These are phyloP conservation scores for Glycine soja DNA, from an alignment of 306 rosid species.

Conservation along the genomic window DNA sequence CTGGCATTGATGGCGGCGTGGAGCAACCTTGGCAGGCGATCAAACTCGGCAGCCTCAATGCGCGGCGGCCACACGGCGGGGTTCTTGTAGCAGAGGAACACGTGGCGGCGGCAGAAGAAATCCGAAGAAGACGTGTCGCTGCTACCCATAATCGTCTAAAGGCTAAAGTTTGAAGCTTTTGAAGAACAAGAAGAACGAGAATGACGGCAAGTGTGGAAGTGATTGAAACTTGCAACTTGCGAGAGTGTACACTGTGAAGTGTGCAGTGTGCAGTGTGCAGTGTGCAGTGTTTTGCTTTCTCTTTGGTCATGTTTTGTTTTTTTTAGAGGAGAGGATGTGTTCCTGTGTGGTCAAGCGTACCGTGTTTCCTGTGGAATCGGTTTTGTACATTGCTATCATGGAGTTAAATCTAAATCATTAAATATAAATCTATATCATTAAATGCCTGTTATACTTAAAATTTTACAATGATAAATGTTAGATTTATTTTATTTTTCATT, in stretches of 20 bases:
- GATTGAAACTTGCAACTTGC: conserved; percentile 18
- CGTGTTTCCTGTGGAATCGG: no score
- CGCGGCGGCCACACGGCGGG: conserved; percentile 82
- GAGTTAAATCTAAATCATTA: no score
- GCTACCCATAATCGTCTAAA: conserved; percentile 48
- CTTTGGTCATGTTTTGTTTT: conserved; percentile 34
- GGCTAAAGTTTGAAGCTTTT: not conserved
- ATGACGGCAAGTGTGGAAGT: not conserved
- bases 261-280: not conserved
- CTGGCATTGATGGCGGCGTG: conserved; percentile 74
- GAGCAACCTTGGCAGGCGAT: conserved; percentile 83
- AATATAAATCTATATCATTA: no score
- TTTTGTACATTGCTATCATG: not conserved
- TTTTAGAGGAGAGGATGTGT: not conserved
- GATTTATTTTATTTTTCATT: no score
- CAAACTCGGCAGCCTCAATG: conserved; percentile 91
- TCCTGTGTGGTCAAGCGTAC: not conserved
- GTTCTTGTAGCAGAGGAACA: conserved; percentile 80
- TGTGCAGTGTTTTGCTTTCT: conserved; percentile 3
- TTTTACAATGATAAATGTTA: no score
- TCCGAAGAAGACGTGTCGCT: conserved; percentile 49
- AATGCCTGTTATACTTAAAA: no score
- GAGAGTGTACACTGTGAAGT: not conserved
- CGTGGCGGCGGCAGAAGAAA: conserved; percentile 69
- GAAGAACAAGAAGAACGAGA: not conserved